These are phyloP conservation scores for Yamadazyma triangularis DNA, from an alignment of 1,139 yeast genomes.

Conservation along the genomic window DNA sequence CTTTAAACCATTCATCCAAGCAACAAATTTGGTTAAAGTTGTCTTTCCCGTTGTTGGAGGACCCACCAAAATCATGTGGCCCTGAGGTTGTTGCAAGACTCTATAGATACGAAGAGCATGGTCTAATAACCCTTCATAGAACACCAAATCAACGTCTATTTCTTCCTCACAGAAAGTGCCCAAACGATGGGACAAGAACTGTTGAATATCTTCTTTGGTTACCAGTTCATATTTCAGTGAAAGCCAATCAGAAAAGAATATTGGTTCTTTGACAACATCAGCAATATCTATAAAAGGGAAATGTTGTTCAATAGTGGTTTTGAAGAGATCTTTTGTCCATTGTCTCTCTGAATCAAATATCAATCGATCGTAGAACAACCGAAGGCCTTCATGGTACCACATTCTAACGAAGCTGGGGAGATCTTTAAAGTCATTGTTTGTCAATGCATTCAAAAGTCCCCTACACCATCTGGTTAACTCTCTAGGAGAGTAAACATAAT, in stretches of 20 bases:
- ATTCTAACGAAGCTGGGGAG: slow-evolving; percentile 51
- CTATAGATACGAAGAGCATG: slow-evolving; percentile 79
- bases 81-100: slow-evolving; percentile 80
- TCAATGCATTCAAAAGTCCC: slow-evolving; percentile 64
- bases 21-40: slow-evolving; percentile 72
- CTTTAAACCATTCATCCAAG: slow-evolving; percentile 85
- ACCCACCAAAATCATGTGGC: slow-evolving; percentile 88
- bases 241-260: slow-evolving; percentile 72
- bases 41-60: slow-evolving; percentile 81
- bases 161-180: slow-evolving; percentile 76
- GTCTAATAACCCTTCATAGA: slow-evolving; percentile 70
- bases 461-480: slow-evolving; percentile 87
- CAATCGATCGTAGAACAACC: slow-evolving; percentile 74
- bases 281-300: slow-evolving; percentile 48
- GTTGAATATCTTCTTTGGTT: slow-evolving; percentile 39
- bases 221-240: slow-evolving; percentile 61
- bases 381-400: slow-evolving; percentile 80
- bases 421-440: slow-evolving; percentile 28
- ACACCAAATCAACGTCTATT: slow-evolving; percentile 53
- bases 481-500: slow-evolving; percentile 83
- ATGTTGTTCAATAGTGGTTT: slow-evolving; percentile 24
- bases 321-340: slow-evolving; percentile 50
- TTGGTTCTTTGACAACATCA: slow-evolving; percentile 41
- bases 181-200: slow-evolving; percentile 62
- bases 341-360: slow-evolving; percentile 42